Conservation (phyloP, 1,139 yeast species). For the Ogataea hybrid region DNA sequence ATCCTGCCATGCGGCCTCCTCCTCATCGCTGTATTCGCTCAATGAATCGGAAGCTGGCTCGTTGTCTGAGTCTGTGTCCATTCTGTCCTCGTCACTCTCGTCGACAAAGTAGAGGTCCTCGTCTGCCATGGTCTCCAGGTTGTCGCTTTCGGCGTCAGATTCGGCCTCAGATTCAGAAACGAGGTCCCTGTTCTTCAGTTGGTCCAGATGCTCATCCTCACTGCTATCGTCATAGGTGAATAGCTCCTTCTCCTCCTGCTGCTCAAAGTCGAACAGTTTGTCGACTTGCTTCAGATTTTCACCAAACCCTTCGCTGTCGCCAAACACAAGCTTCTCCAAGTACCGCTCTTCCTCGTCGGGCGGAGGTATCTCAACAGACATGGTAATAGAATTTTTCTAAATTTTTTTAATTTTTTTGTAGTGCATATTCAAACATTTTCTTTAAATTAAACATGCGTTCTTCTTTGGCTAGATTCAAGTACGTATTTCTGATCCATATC, state of each 20-base stretch:
- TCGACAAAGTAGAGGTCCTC: conserved; percentile 68
- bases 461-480: conserved; percentile 22
- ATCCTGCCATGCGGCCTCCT: conserved; percentile 75
- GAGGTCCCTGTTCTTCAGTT: conserved; percentile 31
- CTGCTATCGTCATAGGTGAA: conserved; percentile 31
- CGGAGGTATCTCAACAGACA: conserved; percentile 42
- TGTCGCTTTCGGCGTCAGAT: conserved; percentile 31
- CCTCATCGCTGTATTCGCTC: conserved; percentile 35
- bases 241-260: conserved; percentile 39
- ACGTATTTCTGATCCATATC: conserved; percentile 7
- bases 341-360: conserved; percentile 81
- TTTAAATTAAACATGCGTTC: conserved; percentile 18
- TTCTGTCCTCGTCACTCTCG: conserved; percentile 35
- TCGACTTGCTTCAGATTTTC: conserved; percentile 59
- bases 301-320: conserved; percentile 81
- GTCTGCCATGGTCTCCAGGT: conserved; percentile 43
- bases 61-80: conserved; percentile 30
- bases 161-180: conserved; percentile 32
- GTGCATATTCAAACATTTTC: conserved; percentile 6
- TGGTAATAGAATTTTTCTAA: neutral
- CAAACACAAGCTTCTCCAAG: conserved; percentile 84
- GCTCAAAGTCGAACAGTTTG: conserved; percentile 49
- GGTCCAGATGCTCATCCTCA: conserved; percentile 27
- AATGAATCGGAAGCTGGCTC: conserved; percentile 37
- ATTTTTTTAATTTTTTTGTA: conserved; percentile 9